These are phyloP conservation scores for Tricholoma saponaceum DNA, from an alignment of 768 basidiomycete genomes.

Conservation along the genomic window DNA sequence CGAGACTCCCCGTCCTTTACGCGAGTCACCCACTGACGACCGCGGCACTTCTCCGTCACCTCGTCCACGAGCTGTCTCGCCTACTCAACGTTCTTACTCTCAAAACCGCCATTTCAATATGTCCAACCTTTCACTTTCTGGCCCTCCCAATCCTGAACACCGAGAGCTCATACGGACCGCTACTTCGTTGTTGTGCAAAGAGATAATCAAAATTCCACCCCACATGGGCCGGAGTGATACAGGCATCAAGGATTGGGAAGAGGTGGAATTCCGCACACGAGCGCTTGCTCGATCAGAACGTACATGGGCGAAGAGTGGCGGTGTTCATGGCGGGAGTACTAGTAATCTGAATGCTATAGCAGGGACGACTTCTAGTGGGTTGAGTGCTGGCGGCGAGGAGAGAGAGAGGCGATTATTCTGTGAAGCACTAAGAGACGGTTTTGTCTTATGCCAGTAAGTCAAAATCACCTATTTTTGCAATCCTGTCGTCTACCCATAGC, in stretches of 20 bases:
- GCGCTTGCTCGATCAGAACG: constrained; percentile 65
- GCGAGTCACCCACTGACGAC: constrained; percentile 17
- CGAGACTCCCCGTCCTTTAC: constrained; percentile 20
- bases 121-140: constrained; percentile 52
- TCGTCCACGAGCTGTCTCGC: constrained; percentile 42
- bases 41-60: constrained; percentile 42
- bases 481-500: constrained; percentile 8
- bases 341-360: constrained; percentile 31
- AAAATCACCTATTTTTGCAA: constrained; percentile 12
- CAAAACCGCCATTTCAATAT: constrained; percentile 56
- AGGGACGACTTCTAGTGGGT: constrained; percentile 24
- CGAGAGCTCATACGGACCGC: constrained; percentile 69
- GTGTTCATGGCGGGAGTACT: constrained; percentile 30
- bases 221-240: constrained; percentile 48
- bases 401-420: constrained; percentile 68
- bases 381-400: constrained; percentile 61
- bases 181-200: constrained; percentile 59
- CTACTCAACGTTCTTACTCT: constrained; percentile 44
- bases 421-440: constrained; percentile 79
- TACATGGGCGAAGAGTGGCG: constrained; percentile 69
- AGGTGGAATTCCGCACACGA: constrained; percentile 65
- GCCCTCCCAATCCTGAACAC: constrained; percentile 50
- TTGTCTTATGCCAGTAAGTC: constrained; percentile 86
- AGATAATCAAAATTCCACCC: constrained; percentile 57
- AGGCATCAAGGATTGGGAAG: constrained; percentile 61